These are phyloP conservation scores for Saxophila tyrrhenica DNA, from an alignment of 495 filamentous ascomycete genomes.

Conservation along the genomic window DNA sequence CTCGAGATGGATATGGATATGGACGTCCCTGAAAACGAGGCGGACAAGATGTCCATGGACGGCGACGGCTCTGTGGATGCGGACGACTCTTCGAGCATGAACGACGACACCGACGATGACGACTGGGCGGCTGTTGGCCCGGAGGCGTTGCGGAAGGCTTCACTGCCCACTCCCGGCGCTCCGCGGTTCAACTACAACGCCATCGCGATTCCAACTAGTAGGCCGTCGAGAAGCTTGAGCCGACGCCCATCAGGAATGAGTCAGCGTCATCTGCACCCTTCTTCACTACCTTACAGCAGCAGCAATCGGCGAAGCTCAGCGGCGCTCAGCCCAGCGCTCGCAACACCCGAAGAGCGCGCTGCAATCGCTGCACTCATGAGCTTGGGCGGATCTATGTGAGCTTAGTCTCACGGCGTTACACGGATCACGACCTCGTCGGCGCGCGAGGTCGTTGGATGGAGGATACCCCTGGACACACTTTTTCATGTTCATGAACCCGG, in stretches of 20 bases:
- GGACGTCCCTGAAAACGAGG: constrained; percentile 56
- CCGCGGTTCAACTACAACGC: constrained; percentile 28
- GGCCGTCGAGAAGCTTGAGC: constrained; percentile 9
- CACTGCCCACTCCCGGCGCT: constrained; percentile 10
- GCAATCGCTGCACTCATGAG: constrained; percentile 74
- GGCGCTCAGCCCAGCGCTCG: background rate
- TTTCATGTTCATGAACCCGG: constrained; percentile 13
- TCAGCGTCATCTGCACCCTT: constrained; percentile 5
- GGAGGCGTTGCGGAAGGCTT: constrained; percentile 58
- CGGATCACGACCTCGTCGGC: background rate
- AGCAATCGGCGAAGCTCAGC: background rate
- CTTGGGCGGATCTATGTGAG: constrained; percentile 70
- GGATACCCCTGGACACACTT: background rate
- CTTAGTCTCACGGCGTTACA: constrained; percentile 10
- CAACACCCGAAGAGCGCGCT: constrained; percentile 58
- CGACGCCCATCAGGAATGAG: constrained; percentile 3
- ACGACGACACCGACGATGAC: constrained; percentile 94
- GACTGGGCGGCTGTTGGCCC: constrained; percentile 91
- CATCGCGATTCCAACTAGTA: constrained; percentile 5
- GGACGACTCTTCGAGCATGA: constrained; percentile 71
- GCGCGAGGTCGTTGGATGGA: background rate
- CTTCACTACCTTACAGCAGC: constrained; percentile 6
- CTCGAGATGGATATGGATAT: constrained; percentile 50
- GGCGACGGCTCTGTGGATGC: constrained; percentile 60
- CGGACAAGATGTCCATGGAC: constrained; percentile 93